Percentiles rank a stretch among this genome's conserved stretches.
These are phyloP conservation scores for Fusarium zealandicum DNA, from an alignment of 2,329 filamentous ascomycete species.

Conservation along the genomic window DNA sequence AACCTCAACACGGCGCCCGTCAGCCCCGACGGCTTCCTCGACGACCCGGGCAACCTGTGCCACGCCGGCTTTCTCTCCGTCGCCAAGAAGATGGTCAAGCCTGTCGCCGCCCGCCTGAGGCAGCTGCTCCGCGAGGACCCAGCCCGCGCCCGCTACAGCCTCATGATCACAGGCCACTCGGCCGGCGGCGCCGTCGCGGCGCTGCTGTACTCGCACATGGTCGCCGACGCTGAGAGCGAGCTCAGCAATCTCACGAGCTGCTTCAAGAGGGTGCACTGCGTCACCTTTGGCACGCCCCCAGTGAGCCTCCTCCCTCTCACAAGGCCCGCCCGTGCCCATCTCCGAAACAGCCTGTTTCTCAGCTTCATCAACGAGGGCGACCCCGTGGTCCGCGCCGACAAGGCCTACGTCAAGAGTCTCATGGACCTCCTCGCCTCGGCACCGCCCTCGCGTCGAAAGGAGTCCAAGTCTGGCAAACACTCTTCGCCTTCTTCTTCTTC, in stretches of 20 bases:
- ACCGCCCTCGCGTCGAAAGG: slow-evolving; percentile 49
- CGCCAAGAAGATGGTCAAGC: slow-evolving; percentile 75
- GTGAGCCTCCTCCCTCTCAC: slow-evolving; percentile 73
- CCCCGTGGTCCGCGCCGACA: slow-evolving; percentile 79
- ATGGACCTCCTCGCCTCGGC: slow-evolving; percentile 74
- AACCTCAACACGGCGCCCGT: slow-evolving; percentile 76
- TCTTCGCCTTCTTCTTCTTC: too few species aligned
- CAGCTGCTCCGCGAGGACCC: slow-evolving; percentile 77
- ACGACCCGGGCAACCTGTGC: slow-evolving; percentile 78
- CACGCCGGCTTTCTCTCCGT: slow-evolving; percentile 82
- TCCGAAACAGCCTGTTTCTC: slow-evolving; percentile 76
- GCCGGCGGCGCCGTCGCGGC: slow-evolving; percentile 85
- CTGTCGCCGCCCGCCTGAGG: slow-evolving; percentile 74
- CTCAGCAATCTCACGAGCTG: slow-evolving; percentile 71
- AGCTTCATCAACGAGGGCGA: slow-evolving; percentile 88
- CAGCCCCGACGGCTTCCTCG: slow-evolving; percentile 73
- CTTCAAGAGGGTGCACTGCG: slow-evolving; percentile 83
- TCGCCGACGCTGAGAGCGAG: slow-evolving; percentile 70
- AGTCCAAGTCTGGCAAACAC: slow-evolving; percentile 26
- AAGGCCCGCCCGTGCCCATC: slow-evolving; percentile 59
- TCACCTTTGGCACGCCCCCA: slow-evolving; percentile 86
- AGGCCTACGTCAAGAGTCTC: slow-evolving; percentile 75
- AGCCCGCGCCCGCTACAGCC: slow-evolving; percentile 67
- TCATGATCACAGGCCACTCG: slow-evolving; percentile 86
- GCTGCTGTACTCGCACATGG: slow-evolving; percentile 83